Evolutionary conservation across 2,329 filamentous ascomycete species (phyloP).

Genomic region (Chaetomiaceae sp.): DNA sequence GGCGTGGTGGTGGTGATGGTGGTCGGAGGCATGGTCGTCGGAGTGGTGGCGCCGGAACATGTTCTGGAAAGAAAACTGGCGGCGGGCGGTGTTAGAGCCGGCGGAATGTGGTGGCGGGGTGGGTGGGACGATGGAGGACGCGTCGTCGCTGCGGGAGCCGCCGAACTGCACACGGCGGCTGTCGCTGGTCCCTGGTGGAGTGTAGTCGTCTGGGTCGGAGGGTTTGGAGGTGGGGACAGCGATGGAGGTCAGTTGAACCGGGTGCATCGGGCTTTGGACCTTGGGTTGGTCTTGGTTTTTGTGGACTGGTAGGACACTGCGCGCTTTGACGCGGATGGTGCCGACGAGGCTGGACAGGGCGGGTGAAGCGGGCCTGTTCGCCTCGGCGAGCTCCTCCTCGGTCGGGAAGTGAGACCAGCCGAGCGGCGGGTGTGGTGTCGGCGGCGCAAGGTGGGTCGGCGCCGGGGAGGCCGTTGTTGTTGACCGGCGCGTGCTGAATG

Average conservation of each 20-base stretch:
- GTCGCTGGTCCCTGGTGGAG: conserved; percentile 32
- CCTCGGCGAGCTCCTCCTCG: conserved; percentile 56
- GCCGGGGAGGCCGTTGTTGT: conserved; percentile 34
- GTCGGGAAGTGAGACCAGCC: conserved; percentile 83
- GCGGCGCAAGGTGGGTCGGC: conserved; percentile 35
- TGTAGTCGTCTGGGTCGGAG: conserved; percentile 39
- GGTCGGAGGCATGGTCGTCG: conserved; percentile 14
- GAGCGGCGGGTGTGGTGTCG: conserved; percentile 63
- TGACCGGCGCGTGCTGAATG: conserved; percentile 37
- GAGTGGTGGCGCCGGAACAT: conserved; percentile 62
- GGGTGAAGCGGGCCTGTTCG: conserved; percentile 45
- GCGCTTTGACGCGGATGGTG: conserved; percentile 47
- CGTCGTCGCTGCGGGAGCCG: conserved; percentile 19
- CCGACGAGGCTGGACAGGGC: conserved; percentile 55
- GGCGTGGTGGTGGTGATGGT: not conserved
- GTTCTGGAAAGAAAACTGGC: conserved; percentile 91
- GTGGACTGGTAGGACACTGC: conserved; percentile 37
- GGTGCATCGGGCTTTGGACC: conserved; percentile 53
- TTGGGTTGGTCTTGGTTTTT: conserved; percentile 31
- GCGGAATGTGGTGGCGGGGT: conserved; percentile 54
- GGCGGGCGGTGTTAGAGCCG: conserved; percentile 41
- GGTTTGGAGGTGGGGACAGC: conserved; percentile 45
- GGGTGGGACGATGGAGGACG: conserved; percentile 40
- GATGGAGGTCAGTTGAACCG: conserved; percentile 60
- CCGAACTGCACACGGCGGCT: conserved; percentile 47